Percentiles rank a stretch among this genome's conserved stretches.
Evolutionary conservation across 495 filamentous ascomycete genomes (phyloP).

Genomic region (Daldinia caldariorum): DNA sequence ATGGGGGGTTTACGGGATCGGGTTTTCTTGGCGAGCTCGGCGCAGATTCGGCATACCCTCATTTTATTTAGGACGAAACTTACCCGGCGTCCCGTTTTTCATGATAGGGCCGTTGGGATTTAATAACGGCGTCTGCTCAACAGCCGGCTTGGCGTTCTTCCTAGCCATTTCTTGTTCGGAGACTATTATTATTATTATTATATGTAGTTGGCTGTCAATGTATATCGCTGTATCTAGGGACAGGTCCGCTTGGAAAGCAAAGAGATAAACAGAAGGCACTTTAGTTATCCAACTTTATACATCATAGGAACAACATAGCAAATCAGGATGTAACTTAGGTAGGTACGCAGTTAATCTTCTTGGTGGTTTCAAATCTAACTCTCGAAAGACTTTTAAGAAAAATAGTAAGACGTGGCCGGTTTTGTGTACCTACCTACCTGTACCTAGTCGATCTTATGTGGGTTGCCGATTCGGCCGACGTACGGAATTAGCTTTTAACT

Average conservation of each 20-base stretch:
- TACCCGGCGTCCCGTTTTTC: constrained; percentile 20
- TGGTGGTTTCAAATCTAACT: neutral
- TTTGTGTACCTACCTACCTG: no score
- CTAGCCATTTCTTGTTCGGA: constrained; percentile 1
- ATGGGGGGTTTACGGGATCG: neutral
- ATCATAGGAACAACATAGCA: neutral
- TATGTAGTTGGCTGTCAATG: neutral
- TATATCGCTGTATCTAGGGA: neutral
- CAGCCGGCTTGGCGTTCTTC: neutral
- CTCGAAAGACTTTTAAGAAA: neutral
- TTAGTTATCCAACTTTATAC: neutral
- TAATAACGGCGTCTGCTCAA: constrained; percentile 40
- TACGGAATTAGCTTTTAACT: neutral
- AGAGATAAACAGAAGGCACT: neutral
- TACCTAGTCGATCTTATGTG: neutral
- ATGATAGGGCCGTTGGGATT: neutral
- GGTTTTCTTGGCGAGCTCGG: neutral
- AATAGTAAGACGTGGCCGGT: neutral
- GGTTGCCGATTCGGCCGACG: neutral
- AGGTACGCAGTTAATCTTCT: neutral
- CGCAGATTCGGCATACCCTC: constrained; percentile 1
- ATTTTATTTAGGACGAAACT: constrained; percentile 9
- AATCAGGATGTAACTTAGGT: neutral
- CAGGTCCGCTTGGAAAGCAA: neutral
- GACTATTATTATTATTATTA: no score